Evolutionary conservation across 2,329 filamentous ascomycete species (phyloP).

Genomic region (Truncatella angustata): DNA sequence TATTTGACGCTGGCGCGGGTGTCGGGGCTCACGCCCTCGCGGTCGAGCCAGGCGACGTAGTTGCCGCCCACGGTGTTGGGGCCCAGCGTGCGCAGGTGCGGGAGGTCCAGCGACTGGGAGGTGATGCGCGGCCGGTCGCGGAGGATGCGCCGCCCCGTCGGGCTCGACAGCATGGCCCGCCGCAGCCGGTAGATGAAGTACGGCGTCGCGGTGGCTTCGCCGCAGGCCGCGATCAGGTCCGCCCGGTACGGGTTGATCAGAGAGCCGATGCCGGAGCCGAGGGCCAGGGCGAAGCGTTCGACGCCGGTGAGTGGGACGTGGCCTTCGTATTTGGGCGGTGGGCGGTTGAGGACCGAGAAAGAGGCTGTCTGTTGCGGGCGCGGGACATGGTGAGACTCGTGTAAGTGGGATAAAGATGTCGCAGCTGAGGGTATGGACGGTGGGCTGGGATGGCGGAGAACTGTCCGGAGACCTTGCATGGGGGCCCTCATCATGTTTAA

Average conservation of each 20-base stretch:
- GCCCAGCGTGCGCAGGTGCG: constrained; percentile 69
- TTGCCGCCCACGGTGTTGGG: constrained; percentile 73
- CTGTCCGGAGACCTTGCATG: background rate
- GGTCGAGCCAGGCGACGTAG: constrained; percentile 89
- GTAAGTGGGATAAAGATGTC: constrained; percentile 5
- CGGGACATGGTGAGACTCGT: background rate
- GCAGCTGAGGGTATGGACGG: background rate
- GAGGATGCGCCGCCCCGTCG: constrained; percentile 87
- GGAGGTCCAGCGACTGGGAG: constrained; percentile 66
- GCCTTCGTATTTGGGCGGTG: constrained; percentile 82
- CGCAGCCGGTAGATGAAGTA: constrained; percentile 94
- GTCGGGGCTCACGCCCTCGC: constrained; percentile 90
- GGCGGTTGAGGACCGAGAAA: constrained; percentile 84
- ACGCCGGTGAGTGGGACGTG: constrained; percentile 83
- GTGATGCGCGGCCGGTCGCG: constrained; percentile 86
- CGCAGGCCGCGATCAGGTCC: constrained; percentile 91
- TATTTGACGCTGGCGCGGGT: constrained; percentile 80
- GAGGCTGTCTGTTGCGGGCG: constrained; percentile 10
- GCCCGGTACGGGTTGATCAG: constrained; percentile 76
- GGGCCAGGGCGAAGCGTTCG: constrained; percentile 71
- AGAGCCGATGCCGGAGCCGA: constrained; percentile 62
- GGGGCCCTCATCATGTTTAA: background rate
- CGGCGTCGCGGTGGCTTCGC: constrained; percentile 89
- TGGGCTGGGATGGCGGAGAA: background rate
- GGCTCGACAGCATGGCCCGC: constrained; percentile 80